Percentiles rank a stretch among this genome's conserved stretches.
phyloP scores from a whole-genome alignment of 2,329 filamentous ascomycete species.

The Fusarium cyanostomum region DNA sequence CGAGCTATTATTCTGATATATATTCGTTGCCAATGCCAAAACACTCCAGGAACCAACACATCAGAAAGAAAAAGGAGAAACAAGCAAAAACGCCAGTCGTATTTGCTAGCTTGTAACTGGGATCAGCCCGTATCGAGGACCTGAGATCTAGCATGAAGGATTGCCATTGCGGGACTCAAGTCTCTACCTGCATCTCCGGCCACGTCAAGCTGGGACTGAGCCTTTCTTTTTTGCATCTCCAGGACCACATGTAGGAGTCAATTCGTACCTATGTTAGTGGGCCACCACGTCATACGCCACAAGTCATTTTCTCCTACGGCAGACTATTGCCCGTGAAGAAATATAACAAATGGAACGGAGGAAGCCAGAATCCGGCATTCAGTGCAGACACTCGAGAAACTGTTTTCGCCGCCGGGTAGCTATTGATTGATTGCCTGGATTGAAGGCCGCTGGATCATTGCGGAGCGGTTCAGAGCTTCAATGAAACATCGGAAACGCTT shows the following conservation, averaged over 20 bases:
- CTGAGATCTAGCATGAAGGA: background rate
- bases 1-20: background rate
- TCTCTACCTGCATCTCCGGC: background rate
- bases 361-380: background rate
- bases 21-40: background rate
- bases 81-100: background rate
- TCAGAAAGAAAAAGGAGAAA: background rate
- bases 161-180: background rate
- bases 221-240: background rate
- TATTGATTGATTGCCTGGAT: background rate
- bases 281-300: background rate
- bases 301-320: background rate
- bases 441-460: background rate
- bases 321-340: background rate
- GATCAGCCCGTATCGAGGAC: background rate
- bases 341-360: background rate
- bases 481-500: conserved; percentile 1
- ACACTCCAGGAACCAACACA: background rate
- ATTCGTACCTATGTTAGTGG: conserved; percentile 4
- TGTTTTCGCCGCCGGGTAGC: background rate
- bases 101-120: background rate
- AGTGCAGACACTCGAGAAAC: background rate
- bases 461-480: background rate
- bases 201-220: background rate
- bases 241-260: conserved; percentile 1